These are phyloP conservation scores for Podila horticola DNA, from an alignment of 192 early-diverging fungal species.

Conservation along the genomic window DNA sequence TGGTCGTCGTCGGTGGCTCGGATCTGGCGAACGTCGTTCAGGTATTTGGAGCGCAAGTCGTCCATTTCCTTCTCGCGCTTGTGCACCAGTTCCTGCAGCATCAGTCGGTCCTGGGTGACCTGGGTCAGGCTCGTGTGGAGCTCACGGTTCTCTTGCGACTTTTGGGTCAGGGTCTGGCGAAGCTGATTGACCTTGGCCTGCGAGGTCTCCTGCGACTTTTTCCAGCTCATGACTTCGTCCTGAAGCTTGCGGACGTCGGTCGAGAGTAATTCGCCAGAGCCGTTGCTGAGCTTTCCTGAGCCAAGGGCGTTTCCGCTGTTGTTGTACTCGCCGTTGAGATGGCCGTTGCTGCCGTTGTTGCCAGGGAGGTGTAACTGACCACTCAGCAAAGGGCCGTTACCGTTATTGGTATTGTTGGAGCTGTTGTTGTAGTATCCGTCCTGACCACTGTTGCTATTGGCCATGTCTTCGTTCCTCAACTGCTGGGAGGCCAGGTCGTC, in stretches of 20 bases:
- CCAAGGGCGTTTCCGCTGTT: neutral
- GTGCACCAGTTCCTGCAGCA: conserved; percentile 48
- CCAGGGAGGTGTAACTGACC: neutral
- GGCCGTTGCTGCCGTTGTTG: neutral
- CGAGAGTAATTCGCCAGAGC: conserved; percentile 19
- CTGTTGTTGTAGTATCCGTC: conserved; percentile 1
- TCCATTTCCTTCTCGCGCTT: conserved; percentile 53
- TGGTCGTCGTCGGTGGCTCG: conserved; percentile 60
- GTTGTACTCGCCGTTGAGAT: conserved; percentile 1
- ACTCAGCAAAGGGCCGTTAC: conserved; percentile 1
- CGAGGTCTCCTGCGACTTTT: conserved; percentile 35
- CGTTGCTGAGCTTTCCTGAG: conserved; percentile 3
- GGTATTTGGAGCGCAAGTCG: conserved; percentile 46
- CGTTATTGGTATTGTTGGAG: conserved; percentile 5
- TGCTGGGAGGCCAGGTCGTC: conserved; percentile 15
- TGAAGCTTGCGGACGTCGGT: conserved; percentile 41
- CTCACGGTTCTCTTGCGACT: conserved; percentile 46
- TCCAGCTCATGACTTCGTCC: conserved; percentile 43
- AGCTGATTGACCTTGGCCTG: conserved; percentile 35
- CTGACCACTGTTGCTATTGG: conserved; percentile 6
- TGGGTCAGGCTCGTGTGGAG: conserved; percentile 30
- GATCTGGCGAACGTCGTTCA: conserved; percentile 54
- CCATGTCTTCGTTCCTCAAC: conserved; percentile 5
- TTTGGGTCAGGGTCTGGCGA: conserved; percentile 28
- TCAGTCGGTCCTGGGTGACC: conserved; percentile 40